These are phyloP conservation scores for Microdochium trichocladiopsis DNA, from an alignment of 2,329 filamentous ascomycete species.

Conservation along the genomic window DNA sequence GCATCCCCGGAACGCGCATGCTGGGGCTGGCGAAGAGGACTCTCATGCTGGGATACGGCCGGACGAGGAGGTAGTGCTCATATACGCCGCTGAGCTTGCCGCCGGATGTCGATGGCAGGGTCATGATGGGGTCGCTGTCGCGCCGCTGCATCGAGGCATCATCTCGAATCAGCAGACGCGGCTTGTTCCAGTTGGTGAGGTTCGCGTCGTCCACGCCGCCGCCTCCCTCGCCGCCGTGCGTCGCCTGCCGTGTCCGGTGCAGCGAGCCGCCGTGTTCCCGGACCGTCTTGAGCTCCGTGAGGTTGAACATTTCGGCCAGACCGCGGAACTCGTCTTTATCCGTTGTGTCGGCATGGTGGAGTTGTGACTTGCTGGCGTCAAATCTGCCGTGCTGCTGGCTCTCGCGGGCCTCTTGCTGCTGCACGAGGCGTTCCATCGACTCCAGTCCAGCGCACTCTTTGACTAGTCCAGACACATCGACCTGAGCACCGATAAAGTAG, in stretches of 20 bases:
- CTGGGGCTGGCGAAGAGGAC: conserved; percentile 65
- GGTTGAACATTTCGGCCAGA: conserved; percentile 63
- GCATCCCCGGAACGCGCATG: conserved; percentile 58
- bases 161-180: conserved; percentile 31
- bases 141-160: conserved; percentile 15
- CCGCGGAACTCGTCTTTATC: conserved; percentile 56
- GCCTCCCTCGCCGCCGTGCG: conserved; percentile 24
- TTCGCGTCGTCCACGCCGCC: neutral
- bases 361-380: conserved; percentile 1
- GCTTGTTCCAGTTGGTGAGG: conserved; percentile 27
- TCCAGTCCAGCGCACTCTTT: conserved; percentile 61
- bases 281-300: conserved; percentile 58
- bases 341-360: neutral
- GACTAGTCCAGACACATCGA: conserved; percentile 62
- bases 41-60: conserved; percentile 57
- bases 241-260: conserved; percentile 42
- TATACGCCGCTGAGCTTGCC: conserved; percentile 34
- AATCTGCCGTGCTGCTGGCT: neutral
- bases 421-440: conserved; percentile 44
- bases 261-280: conserved; percentile 56
- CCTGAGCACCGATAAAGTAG: conserved; percentile 65
- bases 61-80: conserved; percentile 55
- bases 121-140: conserved; percentile 5
- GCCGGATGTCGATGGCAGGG: conserved; percentile 7
- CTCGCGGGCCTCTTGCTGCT: neutral